A percentile compares a stretch with the other conserved stretches of the same genome.
Evolutionary conservation across 1,284 basidiomycete genomes (phyloP).

Genomic region (Phaffia rhodozyma): DNA sequence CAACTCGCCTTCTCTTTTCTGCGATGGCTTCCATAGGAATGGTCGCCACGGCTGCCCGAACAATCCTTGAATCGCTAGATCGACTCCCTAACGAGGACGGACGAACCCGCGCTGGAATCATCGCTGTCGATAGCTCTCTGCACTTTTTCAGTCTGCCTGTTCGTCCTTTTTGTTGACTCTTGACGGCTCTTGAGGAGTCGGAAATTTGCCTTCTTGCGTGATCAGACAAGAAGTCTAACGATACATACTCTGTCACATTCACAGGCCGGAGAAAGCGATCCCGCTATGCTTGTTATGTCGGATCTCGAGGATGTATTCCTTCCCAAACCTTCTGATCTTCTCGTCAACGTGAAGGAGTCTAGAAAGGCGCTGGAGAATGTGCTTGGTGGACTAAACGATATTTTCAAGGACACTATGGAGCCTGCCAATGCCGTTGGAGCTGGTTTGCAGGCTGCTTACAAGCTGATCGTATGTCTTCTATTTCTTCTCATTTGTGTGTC

Average conservation of each 20-base stretch:
- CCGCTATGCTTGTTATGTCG: constrained; percentile 91
- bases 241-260: constrained; percentile 11
- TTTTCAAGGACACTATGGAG: constrained; percentile 89
- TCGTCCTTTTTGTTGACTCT: constrained; percentile 7
- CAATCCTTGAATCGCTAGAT: constrained; percentile 88
- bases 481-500: neutral
- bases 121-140: constrained; percentile 82
- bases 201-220: neutral
- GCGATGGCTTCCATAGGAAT: constrained; percentile 51
- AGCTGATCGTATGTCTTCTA: constrained; percentile 59
- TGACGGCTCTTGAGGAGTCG: neutral
- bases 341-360: constrained; percentile 84
- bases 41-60: constrained; percentile 93
- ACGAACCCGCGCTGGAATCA: constrained; percentile 82
- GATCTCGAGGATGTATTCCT: constrained; percentile 96
- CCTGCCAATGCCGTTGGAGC: constrained; percentile 93
- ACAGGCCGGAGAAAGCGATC: constrained; percentile 70
- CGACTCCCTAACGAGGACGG: constrained; percentile 89
- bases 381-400: constrained; percentile 72
- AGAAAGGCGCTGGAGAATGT: constrained; percentile 70
- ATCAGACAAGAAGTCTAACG: neutral
- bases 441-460: constrained; percentile 88
- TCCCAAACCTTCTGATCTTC: constrained; percentile 88
- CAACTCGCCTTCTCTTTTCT: neutral
- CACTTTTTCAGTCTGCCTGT: constrained; percentile 86